A percentile compares a stretch with the other conserved stretches of the same genome.
Conservation (phyloP, 208 protist genomes). For the Leishmania martiniquensis region DNA sequence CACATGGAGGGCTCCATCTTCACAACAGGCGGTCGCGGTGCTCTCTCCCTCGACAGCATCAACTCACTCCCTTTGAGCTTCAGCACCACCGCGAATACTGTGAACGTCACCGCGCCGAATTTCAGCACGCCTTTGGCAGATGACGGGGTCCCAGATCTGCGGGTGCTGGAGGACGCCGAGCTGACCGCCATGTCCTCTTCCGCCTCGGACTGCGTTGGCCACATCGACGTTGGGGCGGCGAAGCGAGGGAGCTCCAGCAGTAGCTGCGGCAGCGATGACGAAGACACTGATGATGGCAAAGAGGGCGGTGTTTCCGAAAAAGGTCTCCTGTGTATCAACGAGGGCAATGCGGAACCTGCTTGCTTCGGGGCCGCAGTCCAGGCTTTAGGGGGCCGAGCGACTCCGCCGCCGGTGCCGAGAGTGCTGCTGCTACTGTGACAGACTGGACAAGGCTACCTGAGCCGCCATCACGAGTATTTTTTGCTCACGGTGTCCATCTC, state of each 20-base stretch:
- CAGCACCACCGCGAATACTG: conserved; percentile 33
- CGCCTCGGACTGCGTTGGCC: conserved; percentile 14
- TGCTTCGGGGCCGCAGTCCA: conserved; percentile 26
- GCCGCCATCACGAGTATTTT: conserved; percentile 43
- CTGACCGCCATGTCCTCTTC: conserved; percentile 7
- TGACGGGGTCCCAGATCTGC: conserved; percentile 11
- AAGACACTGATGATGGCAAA: conserved; percentile 8
- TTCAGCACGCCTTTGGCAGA: conserved; percentile 19
- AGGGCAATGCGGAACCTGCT: conserved; percentile 8
- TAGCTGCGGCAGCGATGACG: conserved; percentile 14
- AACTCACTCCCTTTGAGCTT: conserved; percentile 43
- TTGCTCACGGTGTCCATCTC: conserved; percentile 38
- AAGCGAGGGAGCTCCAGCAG: conserved; percentile 6
- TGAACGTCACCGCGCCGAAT: conserved; percentile 25
- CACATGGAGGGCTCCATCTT: conserved; percentile 40
- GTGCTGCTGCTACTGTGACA: conserved; percentile 44
- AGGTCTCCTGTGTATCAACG: conserved; percentile 14
- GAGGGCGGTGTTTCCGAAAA: conserved; percentile 15
- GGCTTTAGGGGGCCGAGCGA: conserved; percentile 12
- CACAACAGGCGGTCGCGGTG: conserved; percentile 25
- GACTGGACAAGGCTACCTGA: conserved; percentile 44
- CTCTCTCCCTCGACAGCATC: conserved; percentile 28
- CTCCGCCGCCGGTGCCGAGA: conserved; percentile 10
- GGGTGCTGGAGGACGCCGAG: conserved; percentile 30
- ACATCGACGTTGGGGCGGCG: conserved; percentile 15